phyloP scores from a whole-genome alignment of 495 filamentous ascomycete species.

The Tuber calosporum region DNA sequence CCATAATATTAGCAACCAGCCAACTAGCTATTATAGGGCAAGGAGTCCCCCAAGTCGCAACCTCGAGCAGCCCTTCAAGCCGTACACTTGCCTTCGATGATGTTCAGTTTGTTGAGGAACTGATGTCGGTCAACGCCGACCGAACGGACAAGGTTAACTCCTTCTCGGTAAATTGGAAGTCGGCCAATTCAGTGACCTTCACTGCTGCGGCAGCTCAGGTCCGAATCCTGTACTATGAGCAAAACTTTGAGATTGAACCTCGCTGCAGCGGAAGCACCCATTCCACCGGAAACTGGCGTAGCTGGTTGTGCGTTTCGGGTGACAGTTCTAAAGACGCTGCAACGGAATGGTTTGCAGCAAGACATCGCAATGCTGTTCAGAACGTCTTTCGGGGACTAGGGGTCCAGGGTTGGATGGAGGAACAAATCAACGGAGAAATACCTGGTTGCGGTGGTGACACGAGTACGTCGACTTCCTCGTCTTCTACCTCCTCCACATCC shows the following conservation, averaged over 20 bases:
- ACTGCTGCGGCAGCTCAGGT: neutral
- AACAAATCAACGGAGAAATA: neutral
- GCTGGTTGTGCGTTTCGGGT: neutral
- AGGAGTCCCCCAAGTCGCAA: neutral
- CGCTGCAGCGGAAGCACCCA: neutral
- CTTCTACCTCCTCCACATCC: neutral
- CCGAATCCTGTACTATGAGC: neutral
- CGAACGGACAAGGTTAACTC: neutral
- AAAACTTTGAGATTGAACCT: neutral
- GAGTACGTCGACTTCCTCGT: neutral
- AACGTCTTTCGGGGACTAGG: neutral
- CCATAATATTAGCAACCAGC: neutral
- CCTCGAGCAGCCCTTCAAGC: neutral
- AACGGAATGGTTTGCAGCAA: neutral
- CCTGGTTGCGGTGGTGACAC: neutral
- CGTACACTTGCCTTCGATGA: neutral
- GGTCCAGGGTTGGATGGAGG: neutral
- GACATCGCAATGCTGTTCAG: neutral
- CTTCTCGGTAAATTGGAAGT: neutral
- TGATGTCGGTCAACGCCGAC: neutral
- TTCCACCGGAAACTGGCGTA: neutral
- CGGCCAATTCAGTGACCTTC: neutral
- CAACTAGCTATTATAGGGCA: neutral
- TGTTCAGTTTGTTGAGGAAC: neutral
- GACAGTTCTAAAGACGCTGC: neutral